These are phyloP conservation scores for Picea abies DNA, from an alignment of 83 land plant genomes.

Conservation along the genomic window DNA sequence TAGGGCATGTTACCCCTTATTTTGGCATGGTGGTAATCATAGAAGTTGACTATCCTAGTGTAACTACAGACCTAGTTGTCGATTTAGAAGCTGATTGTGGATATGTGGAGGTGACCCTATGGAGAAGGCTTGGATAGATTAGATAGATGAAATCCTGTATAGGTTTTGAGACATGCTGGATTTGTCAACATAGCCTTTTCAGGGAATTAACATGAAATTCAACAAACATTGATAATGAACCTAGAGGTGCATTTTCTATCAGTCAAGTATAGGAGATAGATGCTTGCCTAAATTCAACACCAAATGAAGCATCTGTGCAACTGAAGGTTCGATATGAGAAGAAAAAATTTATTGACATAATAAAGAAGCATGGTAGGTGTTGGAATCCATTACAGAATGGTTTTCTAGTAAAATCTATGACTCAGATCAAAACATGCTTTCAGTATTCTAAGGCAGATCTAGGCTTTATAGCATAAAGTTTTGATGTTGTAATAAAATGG, in stretches of 20 bases:
- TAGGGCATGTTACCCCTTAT: no score
- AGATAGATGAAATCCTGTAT: no score
- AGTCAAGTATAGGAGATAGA: no score
- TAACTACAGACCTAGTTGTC: background rate
- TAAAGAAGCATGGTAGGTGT: conserved; percentile 33
- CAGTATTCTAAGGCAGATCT: conserved; percentile 38
- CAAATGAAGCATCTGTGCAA: conserved; percentile 16
- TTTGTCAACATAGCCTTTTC: conserved; percentile 2
- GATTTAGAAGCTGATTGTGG: background rate
- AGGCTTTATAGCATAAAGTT: conserved; percentile 9
- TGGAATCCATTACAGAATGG: conserved; percentile 33
- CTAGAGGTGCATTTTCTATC: no score
- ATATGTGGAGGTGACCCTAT: background rate
- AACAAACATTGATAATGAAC: no score
- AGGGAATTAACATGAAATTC: no score
- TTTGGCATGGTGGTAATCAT: no score
- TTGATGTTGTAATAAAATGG: no score
- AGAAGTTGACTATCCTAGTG: background rate
- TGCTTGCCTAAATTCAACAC: no score
- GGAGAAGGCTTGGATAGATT: no score
- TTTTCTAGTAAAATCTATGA: conserved; percentile 32
- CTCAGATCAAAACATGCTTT: conserved; percentile 41
- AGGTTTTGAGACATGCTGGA: no score
- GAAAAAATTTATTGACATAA: conserved; percentile 32
- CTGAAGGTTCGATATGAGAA: conserved; percentile 41